Conservation (phyloP, 1,139 yeast genomes). For the Spencermartinsiella ligniputridi region DNA sequence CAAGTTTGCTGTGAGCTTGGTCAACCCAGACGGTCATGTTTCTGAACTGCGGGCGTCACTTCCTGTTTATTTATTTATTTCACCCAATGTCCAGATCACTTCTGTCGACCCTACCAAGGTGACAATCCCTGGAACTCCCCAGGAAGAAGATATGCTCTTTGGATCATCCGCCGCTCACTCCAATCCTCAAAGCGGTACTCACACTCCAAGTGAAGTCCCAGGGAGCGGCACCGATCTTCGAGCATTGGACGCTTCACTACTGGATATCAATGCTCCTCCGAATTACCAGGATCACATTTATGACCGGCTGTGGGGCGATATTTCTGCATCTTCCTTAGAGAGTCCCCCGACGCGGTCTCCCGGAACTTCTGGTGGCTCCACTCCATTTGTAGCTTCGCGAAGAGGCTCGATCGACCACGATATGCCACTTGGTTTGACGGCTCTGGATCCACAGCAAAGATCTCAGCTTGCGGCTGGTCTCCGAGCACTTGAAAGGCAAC, state of each 20-base stretch:
- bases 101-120: constrained; percentile 43
- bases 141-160: constrained; percentile 22
- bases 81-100: constrained; percentile 67
- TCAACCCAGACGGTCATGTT: constrained; percentile 71
- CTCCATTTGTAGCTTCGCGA: constrained; percentile 28
- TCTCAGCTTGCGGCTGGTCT: constrained; percentile 31
- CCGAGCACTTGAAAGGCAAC: constrained; percentile 27
- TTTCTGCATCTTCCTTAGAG: constrained; percentile 49
- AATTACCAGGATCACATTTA: constrained; percentile 79
- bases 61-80: constrained; percentile 63
- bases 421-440: constrained; percentile 24
- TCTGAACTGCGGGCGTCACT: constrained; percentile 73
- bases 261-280: constrained; percentile 64
- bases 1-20: constrained; percentile 57
- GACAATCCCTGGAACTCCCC: constrained; percentile 19
- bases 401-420: constrained; percentile 30
- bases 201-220: constrained; percentile 6
- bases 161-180: constrained; percentile 26
- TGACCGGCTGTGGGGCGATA: constrained; percentile 78
- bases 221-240: constrained; percentile 17
- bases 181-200: constrained; percentile 14
- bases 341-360: constrained; percentile 42
- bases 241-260: constrained; percentile 28
- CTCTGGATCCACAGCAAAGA: constrained; percentile 28
- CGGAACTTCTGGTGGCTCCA: constrained; percentile 43